A percentile compares a stretch with the other conserved stretches of the same genome.
These are phyloP conservation scores for Cubamyces lactineus DNA, from an alignment of 768 basidiomycete species.

Conservation along the genomic window DNA sequence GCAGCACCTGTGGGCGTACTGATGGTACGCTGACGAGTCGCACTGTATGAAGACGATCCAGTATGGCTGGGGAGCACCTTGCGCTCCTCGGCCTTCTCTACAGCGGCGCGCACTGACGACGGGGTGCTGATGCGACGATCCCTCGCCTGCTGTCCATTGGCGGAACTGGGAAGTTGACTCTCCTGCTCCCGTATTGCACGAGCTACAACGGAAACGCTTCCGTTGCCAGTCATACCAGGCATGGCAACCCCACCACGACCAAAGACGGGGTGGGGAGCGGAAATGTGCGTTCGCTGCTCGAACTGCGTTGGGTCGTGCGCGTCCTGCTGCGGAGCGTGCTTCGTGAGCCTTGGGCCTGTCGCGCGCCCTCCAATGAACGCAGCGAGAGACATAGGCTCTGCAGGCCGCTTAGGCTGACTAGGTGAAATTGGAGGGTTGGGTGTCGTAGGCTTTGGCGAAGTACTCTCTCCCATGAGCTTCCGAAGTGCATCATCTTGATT, in stretches of 20 bases:
- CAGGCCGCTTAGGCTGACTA: conserved; percentile 9
- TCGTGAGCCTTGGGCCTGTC: conserved; percentile 72
- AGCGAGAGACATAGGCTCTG: conserved; percentile 70
- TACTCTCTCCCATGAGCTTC: conserved; percentile 45
- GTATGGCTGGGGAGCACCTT: conserved; percentile 36
- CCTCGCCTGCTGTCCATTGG: neutral
- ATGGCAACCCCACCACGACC: conserved; percentile 76
- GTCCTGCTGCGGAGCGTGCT: conserved; percentile 73
- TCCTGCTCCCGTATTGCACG: conserved; percentile 18
- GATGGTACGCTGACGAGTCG: conserved; percentile 49
- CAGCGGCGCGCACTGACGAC: conserved; percentile 37
- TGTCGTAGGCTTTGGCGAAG: neutral
- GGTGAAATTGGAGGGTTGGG: conserved; percentile 2
- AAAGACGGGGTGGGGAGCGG: conserved; percentile 72
- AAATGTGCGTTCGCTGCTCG: conserved; percentile 54
- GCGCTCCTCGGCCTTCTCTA: conserved; percentile 46
- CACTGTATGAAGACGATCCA: conserved; percentile 23
- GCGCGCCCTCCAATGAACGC: conserved; percentile 82
- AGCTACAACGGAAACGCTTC: conserved; percentile 16
- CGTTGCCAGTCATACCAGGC: conserved; percentile 60
- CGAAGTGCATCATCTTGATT: conserved; percentile 50
- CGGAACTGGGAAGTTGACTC: conserved; percentile 1
- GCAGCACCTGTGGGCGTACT: conserved; percentile 46
- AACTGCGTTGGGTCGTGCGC: conserved; percentile 66
- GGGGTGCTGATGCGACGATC: conserved; percentile 42